Base-by-base conservation (phyloP, 345 rosid species). In the Lumnitzera littorea region DNA sequence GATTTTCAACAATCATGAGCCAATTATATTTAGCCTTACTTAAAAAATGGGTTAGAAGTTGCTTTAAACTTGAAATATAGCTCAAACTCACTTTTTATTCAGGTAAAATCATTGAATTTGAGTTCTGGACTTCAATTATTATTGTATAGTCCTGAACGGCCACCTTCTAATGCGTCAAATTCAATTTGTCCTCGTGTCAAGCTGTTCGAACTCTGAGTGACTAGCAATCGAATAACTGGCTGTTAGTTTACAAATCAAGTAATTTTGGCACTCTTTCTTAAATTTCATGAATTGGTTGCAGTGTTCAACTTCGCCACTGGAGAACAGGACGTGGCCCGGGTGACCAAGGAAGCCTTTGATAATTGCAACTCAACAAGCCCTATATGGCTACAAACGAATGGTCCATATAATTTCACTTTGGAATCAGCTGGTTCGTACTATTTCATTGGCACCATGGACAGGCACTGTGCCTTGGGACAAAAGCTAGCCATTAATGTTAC, bases 261-360 rank as follows among this genome's bases (percentile, higher is more conserved):
- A 53, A 17, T 53, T 23, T 23, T 23, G 13, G 23, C 43, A 13
- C 27, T 53, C 29, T 13, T 1, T 8, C 51, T 51, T 36, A 23
- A 36, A 4, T 1, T 36, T 36, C 43, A 36, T 36, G 43, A 36
- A 36, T 36, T 7, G 43, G 51, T 20, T 61, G 56, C 71, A 81
- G 85, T 67, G 27, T 81, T 78, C 53, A 61, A 50, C 48, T 81
- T 70, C 49, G 15, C 46, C 4, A 41, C 52, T 16, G 76, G 71
- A 56, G 27, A 52, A 4, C 80, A 82, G 58, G 51, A 76, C 36
- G 84, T 82, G 53, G 84, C 76, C 36, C 64, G 29, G 29, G 84
- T 72, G 47, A 55, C 63, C 27, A 67, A 58, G n/a, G 64, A 63
- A 14, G 76, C 62, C 55, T 82, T 74, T 64, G 67, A 58, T 2